Percentiles rank a stretch among this genome's conserved stretches.
Conservation (phyloP, 768 basidiomycete species). For the Boletus bicolor region DNA sequence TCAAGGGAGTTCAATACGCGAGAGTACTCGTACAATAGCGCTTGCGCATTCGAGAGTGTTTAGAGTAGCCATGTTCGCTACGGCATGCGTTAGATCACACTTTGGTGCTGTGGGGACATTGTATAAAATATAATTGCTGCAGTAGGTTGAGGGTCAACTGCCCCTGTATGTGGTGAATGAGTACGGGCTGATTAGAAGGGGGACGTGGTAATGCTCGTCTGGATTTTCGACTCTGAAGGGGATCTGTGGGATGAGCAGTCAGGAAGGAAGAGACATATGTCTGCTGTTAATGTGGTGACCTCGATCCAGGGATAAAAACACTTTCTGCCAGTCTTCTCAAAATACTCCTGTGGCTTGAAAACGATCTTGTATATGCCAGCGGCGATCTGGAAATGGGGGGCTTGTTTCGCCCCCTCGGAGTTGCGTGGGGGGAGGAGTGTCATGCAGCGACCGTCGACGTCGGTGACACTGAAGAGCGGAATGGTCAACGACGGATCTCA, state of each 20-base stretch:
- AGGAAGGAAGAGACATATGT: neutral
- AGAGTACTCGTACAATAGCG: constrained; percentile 56
- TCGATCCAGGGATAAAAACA: constrained; percentile 93
- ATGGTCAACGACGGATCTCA: neutral
- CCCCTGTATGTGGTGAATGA: constrained; percentile 92
- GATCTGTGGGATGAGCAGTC: constrained; percentile 48
- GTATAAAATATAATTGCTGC: constrained; percentile 6
- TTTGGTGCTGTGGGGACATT: neutral
- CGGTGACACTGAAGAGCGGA: constrained; percentile 54
- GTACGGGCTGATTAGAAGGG: constrained; percentile 87
- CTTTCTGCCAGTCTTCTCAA: constrained; percentile 54
- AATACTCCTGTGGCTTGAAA: constrained; percentile 83
- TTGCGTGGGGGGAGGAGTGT: constrained; percentile 61
- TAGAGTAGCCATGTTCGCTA: constrained; percentile 7
- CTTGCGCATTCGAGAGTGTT: neutral
- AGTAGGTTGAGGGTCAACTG: constrained; percentile 46
- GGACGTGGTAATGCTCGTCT: constrained; percentile 85
- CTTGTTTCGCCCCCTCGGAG: constrained; percentile 42
- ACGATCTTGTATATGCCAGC: constrained; percentile 72
- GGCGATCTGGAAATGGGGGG: constrained; percentile 42
- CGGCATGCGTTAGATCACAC: constrained; percentile 1
- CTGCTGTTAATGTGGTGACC: constrained; percentile 39
- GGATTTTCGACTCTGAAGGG: constrained; percentile 71
- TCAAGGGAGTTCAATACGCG: constrained; percentile 81
- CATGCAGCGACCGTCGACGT: constrained; percentile 79